Conservation (phyloP, 768 basidiomycete genomes). For the Sarcomyxa edulis region DNA sequence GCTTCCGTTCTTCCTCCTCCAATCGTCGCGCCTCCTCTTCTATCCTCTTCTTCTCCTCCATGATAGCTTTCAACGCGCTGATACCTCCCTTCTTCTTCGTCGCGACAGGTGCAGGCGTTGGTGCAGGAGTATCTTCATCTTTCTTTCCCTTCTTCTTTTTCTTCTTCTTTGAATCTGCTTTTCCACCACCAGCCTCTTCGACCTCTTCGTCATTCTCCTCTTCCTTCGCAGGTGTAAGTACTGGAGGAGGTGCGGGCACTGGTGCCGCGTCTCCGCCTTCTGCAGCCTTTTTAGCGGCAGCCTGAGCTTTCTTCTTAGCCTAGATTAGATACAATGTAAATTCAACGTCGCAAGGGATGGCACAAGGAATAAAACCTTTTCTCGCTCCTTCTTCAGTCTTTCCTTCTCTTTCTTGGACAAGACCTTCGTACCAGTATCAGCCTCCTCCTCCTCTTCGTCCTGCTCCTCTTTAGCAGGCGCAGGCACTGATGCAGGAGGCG, state of each 20-base stretch:
- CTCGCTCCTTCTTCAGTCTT: slow-evolving; percentile 92
- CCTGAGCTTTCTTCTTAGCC: slow-evolving; percentile 95
- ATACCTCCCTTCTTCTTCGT: slow-evolving; percentile 77
- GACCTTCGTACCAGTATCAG: slow-evolving; percentile 57
- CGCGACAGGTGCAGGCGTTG: slow-evolving; percentile 34
- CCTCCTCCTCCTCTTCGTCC: slow-evolving; percentile 46
- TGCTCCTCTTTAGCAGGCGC: slow-evolving; percentile 26
- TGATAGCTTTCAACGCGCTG: slow-evolving; percentile 79
- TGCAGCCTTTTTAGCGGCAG: slow-evolving; percentile 71
- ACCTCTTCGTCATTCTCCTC: slow-evolving; percentile 68
- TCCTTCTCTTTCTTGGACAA: slow-evolving; percentile 97
- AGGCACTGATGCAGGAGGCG: slow-evolving; percentile 16
- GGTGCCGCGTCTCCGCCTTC: slow-evolving; percentile 24
- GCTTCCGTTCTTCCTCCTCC: slow-evolving; percentile 73
- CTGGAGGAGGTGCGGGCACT: slow-evolving; percentile 21
- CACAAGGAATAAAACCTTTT: slow-evolving; percentile 57
- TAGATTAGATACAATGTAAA: slow-evolving; percentile 24
- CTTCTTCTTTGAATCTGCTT: slow-evolving; percentile 68
- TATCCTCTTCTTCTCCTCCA: slow-evolving; percentile 86
- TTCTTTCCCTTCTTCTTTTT: slow-evolving; percentile 82
- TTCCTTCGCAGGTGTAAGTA: slow-evolving; percentile 25
- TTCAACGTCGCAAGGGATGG: slow-evolving; percentile 1
- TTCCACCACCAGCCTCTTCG: slow-evolving; percentile 48
- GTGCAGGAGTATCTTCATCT: slow-evolving; percentile 38
- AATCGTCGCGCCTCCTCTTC: slow-evolving; percentile 76